Evolutionary conservation across 2,329 filamentous ascomycete species (phyloP).

Genomic region (Penicillium sp.): DNA sequence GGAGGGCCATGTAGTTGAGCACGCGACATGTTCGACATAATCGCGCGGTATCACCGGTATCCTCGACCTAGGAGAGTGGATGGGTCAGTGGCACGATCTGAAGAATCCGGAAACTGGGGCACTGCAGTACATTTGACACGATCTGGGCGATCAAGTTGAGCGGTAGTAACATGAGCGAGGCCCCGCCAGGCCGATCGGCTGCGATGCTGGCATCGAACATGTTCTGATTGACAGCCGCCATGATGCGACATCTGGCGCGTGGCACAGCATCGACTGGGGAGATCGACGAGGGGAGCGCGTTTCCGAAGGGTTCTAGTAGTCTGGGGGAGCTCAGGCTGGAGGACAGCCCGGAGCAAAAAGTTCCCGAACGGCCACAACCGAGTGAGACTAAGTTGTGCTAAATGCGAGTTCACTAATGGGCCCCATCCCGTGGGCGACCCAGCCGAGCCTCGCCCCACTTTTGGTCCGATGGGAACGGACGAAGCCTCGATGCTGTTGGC

Average conservation of each 20-base stretch:
- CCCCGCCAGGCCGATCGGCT: slow-evolving; percentile 31
- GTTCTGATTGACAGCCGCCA: slow-evolving; percentile 46
- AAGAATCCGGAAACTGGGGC: background rate
- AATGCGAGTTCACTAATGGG: no score
- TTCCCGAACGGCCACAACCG: slow-evolving; percentile 15
- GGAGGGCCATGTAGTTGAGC: slow-evolving; percentile 66
- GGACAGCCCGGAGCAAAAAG: slow-evolving; percentile 19
- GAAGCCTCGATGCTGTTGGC: no score
- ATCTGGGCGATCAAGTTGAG: slow-evolving; percentile 62
- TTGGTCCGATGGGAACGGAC: background rate
- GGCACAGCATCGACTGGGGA: slow-evolving; percentile 28
- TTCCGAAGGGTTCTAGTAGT: slow-evolving; percentile 5
- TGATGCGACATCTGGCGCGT: slow-evolving; percentile 36
- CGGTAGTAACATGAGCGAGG: slow-evolving; percentile 50
- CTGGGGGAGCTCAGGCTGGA: slow-evolving; percentile 22
- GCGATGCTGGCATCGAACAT: slow-evolving; percentile 44
- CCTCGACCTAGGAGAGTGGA: slow-evolving; percentile 52
- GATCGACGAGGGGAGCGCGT: background rate
- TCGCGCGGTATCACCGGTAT: slow-evolving; percentile 60
- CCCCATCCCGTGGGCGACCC: no score
- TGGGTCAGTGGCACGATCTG: slow-evolving; percentile 9
- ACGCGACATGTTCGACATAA: slow-evolving; percentile 62
- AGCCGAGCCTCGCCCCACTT: slow-evolving; percentile 14
- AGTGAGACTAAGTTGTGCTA: no score
- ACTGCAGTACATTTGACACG: slow-evolving; percentile 52